These are phyloP conservation scores for Emmonsia crescens DNA, from an alignment of 2,329 filamentous ascomycete species.

Conservation along the genomic window DNA sequence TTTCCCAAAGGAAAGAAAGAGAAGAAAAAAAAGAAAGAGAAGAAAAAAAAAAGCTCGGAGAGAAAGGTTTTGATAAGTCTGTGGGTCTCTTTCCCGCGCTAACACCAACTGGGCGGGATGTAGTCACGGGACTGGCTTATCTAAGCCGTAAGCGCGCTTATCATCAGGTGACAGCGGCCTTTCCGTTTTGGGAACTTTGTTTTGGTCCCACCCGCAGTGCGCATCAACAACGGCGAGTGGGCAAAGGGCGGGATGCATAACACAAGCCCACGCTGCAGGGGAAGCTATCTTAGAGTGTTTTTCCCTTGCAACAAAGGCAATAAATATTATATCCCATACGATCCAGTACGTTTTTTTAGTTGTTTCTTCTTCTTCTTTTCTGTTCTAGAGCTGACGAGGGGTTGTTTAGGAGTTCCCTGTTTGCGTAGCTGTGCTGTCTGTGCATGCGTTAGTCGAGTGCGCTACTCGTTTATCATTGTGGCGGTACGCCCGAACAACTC, in stretches of 20 bases:
- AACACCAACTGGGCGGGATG: background rate
- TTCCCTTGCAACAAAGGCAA: background rate
- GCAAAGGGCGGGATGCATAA: background rate
- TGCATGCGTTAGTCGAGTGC: background rate
- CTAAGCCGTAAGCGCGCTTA: background rate
- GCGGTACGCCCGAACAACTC: background rate
- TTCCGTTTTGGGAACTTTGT: conserved; percentile 14
- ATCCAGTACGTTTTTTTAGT: background rate
- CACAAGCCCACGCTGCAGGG: background rate
- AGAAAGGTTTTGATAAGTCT: background rate
- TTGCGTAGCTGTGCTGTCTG: background rate
- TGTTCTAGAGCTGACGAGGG: background rate
- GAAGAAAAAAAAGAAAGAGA: conserved; percentile 24
- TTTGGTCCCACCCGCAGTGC: conserved; percentile 12
- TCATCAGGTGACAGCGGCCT: conserved; percentile 4
- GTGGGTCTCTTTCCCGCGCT: background rate
- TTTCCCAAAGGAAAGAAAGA: conserved; percentile 46
- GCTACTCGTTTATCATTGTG: background rate
- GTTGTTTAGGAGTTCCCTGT: background rate
- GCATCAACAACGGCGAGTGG: background rate
- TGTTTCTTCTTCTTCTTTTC: background rate
- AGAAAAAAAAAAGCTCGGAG: conserved; percentile 7
- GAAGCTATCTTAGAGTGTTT: background rate
- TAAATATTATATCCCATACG: background rate
- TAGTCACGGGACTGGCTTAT: background rate